Conservation (phyloP, 495 filamentous ascomycete genomes). For the Aspergillus leporis region DNA sequence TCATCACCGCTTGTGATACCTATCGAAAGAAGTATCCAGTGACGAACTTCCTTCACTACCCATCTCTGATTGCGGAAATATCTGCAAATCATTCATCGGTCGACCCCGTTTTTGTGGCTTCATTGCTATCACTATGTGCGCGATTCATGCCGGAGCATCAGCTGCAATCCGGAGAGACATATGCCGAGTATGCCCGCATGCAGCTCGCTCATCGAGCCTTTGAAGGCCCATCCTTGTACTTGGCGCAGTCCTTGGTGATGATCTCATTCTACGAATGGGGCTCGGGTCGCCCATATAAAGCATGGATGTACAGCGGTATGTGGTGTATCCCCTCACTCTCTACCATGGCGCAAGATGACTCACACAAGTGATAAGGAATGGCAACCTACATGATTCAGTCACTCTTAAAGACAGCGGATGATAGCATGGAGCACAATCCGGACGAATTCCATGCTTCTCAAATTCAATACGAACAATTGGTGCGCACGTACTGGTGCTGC, state of each 20-base stretch:
- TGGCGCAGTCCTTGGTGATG: slow-evolving; percentile 47
- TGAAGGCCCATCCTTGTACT: slow-evolving; percentile 41
- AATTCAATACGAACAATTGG: slow-evolving; percentile 46
- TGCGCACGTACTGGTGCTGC: slow-evolving; percentile 48
- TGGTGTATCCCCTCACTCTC: background rate
- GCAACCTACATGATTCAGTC: slow-evolving; percentile 51
- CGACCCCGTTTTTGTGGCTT: slow-evolving; percentile 44
- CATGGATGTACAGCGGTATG: slow-evolving; percentile 50
- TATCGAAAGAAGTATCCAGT: slow-evolving; percentile 47
- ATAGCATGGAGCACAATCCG: slow-evolving; percentile 44
- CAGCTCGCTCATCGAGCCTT: slow-evolving; percentile 41
- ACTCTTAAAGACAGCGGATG: slow-evolving; percentile 44
- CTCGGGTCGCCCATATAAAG: slow-evolving; percentile 43
- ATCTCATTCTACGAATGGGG: slow-evolving; percentile 49
- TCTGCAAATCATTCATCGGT: slow-evolving; percentile 34
- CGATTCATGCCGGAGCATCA: slow-evolving; percentile 36
- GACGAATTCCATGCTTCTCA: slow-evolving; percentile 42
- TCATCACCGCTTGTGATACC: slow-evolving; percentile 42
- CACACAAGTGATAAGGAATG: slow-evolving; percentile 33
- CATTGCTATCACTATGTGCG: slow-evolving; percentile 40
- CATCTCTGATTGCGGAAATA: slow-evolving; percentile 43
- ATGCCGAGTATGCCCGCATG: slow-evolving; percentile 40
- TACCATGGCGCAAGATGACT: background rate
- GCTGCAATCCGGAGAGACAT: slow-evolving; percentile 33
- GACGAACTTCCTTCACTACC: slow-evolving; percentile 47